These are phyloP conservation scores for Cyclanthera cordifolia DNA, from an alignment of 306 rosid species.

Conservation along the genomic window DNA sequence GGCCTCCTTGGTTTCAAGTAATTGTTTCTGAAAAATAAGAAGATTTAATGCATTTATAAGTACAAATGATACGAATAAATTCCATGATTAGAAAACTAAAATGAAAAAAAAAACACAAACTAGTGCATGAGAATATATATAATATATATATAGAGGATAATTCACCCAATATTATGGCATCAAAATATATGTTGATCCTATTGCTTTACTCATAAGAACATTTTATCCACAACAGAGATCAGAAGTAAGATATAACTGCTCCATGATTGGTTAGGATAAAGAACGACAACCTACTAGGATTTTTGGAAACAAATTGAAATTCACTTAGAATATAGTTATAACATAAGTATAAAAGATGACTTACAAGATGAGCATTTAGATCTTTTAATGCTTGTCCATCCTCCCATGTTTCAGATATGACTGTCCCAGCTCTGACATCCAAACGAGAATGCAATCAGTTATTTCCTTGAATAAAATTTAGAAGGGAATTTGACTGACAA, in stretches of 20 bases:
- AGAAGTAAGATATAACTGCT: not conserved
- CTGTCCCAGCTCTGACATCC: slow-evolving; percentile 85
- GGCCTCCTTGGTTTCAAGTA: slow-evolving; percentile 79
- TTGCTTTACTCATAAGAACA: not conserved
- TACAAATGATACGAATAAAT: not conserved
- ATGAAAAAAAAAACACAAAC: not conserved
- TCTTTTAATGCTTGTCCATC: slow-evolving; percentile 97
- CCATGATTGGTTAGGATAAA: not conserved
- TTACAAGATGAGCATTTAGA: slow-evolving; percentile 81
- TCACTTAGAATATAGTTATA: not conserved
- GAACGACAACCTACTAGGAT: not conserved
- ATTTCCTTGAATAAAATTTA: not conserved
- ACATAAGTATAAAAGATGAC: slow-evolving; percentile 23
- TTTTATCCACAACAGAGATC: not conserved
- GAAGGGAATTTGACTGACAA: not conserved
- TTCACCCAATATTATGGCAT: not conserved
- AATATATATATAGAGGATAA: no score
- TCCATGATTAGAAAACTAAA: not conserved
- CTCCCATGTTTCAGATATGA: slow-evolving; percentile 98
- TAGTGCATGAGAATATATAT: not conserved
- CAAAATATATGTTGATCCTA: not conserved
- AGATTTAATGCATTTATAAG: not conserved
- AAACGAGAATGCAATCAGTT: slow-evolving; percentile 13
- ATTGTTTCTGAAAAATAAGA: slow-evolving; percentile 47
- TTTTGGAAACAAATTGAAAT: not conserved